Percentiles rank a stretch among this genome's conserved stretches.
Conservation (phyloP, 441 rosid genomes). For the Codiaeum variegatum region DNA sequence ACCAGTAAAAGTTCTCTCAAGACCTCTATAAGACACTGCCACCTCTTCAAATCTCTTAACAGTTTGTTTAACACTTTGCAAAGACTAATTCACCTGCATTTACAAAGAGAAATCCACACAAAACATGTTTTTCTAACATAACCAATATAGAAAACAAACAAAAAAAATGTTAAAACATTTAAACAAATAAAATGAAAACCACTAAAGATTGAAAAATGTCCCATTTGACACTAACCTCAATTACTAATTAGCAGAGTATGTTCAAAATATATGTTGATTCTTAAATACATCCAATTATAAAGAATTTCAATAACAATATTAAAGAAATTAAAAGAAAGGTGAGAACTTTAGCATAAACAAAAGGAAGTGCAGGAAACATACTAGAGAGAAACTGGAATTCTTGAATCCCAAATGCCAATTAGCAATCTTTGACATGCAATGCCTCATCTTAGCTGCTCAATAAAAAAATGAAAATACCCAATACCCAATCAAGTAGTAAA, state of each 20-base stretch:
- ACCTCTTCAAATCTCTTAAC: too few relatives aligned
- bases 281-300: background rate
- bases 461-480: background rate
- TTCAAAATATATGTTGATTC: background rate
- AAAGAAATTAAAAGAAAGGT: background rate
- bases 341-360: background rate
- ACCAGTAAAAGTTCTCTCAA: too few relatives aligned
- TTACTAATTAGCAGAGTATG: background rate
- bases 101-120: too few relatives aligned
- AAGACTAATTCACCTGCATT: too few relatives aligned
- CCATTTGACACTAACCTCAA: too few relatives aligned
- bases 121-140: too few relatives aligned
- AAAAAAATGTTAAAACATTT: too few relatives aligned
- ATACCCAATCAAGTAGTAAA: background rate
- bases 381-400: slow-evolving; percentile 22
- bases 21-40: too few relatives aligned
- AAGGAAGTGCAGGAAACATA: background rate
- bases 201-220: too few relatives aligned
- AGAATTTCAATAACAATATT: background rate
- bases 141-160: too few relatives aligned
- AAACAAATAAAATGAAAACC: too few relatives aligned
- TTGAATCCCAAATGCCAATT: slow-evolving; percentile 24
- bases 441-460: slow-evolving; percentile 28
- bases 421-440: slow-evolving; percentile 16
- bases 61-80: too few relatives aligned